Base-by-base conservation (phyloP, 2,329 filamentous ascomycete genomes). In the Fusarium austroafricanum region DNA sequence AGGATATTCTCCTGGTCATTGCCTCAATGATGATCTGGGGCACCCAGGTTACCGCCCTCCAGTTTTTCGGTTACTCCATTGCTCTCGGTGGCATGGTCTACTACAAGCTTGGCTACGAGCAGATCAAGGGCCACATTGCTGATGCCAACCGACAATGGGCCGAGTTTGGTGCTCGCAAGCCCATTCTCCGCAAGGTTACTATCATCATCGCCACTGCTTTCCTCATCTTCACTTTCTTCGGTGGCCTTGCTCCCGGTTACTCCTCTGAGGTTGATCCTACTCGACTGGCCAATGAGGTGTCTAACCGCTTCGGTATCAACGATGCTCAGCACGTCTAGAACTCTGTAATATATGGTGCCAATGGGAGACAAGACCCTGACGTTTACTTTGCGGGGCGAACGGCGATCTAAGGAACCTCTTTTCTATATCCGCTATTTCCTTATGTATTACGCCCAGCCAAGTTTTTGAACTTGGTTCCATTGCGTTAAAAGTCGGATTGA, bases 91-190 rank as follows among this genome's bases (percentile, higher is more conserved):
- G 92, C 75, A 92, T 96, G 82, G 78, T 81, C 46, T 94, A 93
- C 86, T 95, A 94, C 86, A 94, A 94, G 86, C 89, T 95, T 63
- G 92, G 92, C 58, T 88, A 86, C 61, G 93, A 97, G 62, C 91
- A 93, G 79, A 83, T 97, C 76, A 94, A 91, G 85, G 91, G 91
- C 76, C 93, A 95, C 79, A 81, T 91, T 61, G 84, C 85, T 65
- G 90, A 94, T 72, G 90, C 86, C 55, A 85, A 86, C 76, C 91
- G 93, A 77, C 87, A 90, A 64, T 97, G 94, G 94, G 90, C 91
- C 51, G 94, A 97, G 75, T 94, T 96, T 72, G 94, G 94, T 60
- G 88, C 88, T 73, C 86, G 85, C 69, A 91, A 90, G 76, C 94
- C 94, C 14, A 87, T 89, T 45, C 84, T 92, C 74, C 92, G 94